Evolutionary conservation across 345 rosid species (phyloP), one percentile per base, ranked within the genome.

Genomic region (Leavenworthia alabamica): DNA sequence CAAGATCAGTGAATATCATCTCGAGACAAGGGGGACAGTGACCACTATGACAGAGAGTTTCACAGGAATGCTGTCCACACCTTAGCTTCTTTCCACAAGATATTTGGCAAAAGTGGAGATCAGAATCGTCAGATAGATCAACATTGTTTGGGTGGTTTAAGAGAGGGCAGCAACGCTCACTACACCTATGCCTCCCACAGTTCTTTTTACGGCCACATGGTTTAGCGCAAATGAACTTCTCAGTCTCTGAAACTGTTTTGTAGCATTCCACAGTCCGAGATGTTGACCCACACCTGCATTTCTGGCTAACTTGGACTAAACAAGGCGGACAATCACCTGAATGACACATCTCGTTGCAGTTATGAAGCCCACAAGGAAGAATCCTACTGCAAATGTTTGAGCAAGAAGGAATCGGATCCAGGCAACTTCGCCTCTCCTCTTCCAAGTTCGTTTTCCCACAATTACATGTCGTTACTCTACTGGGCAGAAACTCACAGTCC

Each of bases 11-110:
- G 53, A 90, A 86, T 31, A 90, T 85, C 4, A 86, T 90, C 56
- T 85, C 90, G 8, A 85, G 88, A 72, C 97, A 90, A 44, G 92
- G 84, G 71, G 88, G 84, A 64, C 90, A 90, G 26, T 90, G 95
- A 22, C 97, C 97, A 75, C 85, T 84, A 58, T 86, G 95, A 81
- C 92, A 90, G 40, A 85, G 66, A 4, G 85, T 64, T 62, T 85
- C 86, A 67, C 97, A 90, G 37, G 79, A 70, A 79, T 90, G 95
- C 41, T 85, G 92, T 41, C 92, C 90, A 12, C 97, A 86, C 60
- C 88, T 79, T 37, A 86, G 82, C 77, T 75, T 83, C 82, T 90
- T 90, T 31, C 81, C 95, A 71, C 97, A 90, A 6, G 82, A 57
- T 76, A 86, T 80, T 62, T 85, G 85, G 74, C 97, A 90, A 32